Conservation (phyloP, 73 alveolate species). For the Paramecium biaurelia region DNA sequence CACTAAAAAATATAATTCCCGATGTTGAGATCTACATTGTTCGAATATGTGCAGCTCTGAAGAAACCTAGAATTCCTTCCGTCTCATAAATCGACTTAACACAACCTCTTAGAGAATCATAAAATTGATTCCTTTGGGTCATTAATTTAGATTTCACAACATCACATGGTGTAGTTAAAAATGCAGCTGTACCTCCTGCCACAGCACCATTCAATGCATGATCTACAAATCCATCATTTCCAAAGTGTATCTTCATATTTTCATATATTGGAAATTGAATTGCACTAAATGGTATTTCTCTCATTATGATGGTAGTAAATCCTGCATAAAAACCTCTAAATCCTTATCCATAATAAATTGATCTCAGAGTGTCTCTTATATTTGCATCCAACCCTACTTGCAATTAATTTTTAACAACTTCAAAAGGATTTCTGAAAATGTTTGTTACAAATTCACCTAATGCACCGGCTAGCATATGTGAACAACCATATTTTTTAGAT, state of each 20-base stretch:
- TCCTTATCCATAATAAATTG: slow-evolving; percentile 64
- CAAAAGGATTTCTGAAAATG: slow-evolving; percentile 79
- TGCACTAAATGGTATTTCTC: slow-evolving; percentile 82
- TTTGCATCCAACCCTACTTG: slow-evolving; percentile 73
- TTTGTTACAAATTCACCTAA: slow-evolving; percentile 78
- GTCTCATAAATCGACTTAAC: neutral
- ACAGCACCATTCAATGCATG: slow-evolving; percentile 55
- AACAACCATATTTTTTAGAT: slow-evolving; percentile 61
- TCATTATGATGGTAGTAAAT: slow-evolving; percentile 66
- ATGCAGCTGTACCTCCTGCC: slow-evolving; percentile 65
- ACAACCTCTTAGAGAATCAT: slow-evolving; percentile 29
- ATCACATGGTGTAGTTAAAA: slow-evolving; percentile 66
- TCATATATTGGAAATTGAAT: slow-evolving; percentile 84
- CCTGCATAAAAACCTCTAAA: slow-evolving; percentile 80
- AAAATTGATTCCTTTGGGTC: slow-evolving; percentile 51
- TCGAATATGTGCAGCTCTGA: slow-evolving; percentile 54
- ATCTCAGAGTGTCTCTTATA: slow-evolving; percentile 56
- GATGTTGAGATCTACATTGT: slow-evolving; percentile 27
- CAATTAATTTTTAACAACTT: slow-evolving; percentile 76
- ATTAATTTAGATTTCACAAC: slow-evolving; percentile 58
- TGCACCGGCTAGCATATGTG: slow-evolving; percentile 74
- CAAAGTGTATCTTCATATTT: slow-evolving; percentile 52
- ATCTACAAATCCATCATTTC: slow-evolving; percentile 49
- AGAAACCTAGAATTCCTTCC: slow-evolving; percentile 48
- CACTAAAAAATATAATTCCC: slow-evolving; percentile 56